Percentiles rank a stretch among this genome's conserved stretches.
phyloP scores from a whole-genome alignment of 257 asterid genomes.

The Asclepias syriaca region DNA sequence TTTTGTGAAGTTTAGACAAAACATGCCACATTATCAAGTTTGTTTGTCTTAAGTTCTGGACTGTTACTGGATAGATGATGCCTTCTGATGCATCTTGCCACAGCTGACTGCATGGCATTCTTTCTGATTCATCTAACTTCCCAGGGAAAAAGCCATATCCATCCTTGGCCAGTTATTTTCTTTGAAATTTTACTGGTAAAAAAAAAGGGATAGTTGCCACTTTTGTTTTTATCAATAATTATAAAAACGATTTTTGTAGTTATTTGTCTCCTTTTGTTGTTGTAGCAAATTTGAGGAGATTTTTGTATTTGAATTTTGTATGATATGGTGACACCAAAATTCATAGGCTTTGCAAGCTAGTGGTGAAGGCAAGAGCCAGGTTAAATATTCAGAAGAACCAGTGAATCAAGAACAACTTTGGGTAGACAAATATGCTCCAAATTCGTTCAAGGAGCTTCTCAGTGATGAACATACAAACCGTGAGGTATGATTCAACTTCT shows the following conservation, averaged over 20 bases:
- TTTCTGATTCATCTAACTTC: neutral
- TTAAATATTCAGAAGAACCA: slow-evolving; percentile 34
- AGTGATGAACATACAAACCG: slow-evolving; percentile 97
- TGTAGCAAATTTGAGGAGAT: neutral
- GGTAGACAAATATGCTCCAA: slow-evolving; percentile 98
- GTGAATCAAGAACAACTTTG: slow-evolving; percentile 67
- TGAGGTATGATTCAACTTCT: slow-evolving; percentile 49
- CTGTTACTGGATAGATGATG: neutral
- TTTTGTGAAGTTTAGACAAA: neutral
- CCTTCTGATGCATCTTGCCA: neutral
- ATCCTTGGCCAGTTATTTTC: neutral
- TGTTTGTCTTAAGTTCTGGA: neutral
- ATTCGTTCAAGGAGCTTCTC: slow-evolving; percentile 92
- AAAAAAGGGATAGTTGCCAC: neutral
- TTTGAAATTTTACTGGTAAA: neutral
- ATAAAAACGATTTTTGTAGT: neutral
- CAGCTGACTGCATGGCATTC: neutral
- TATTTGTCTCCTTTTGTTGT: neutral
- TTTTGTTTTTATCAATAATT: neutral
- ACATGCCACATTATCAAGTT: neutral
- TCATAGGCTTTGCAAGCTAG: slow-evolving; percentile 77
- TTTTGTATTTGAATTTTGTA: neutral
- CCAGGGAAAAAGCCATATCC: too few species aligned
- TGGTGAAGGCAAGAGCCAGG: slow-evolving; percentile 39
- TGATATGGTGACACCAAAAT: neutral